phyloP scores from a whole-genome alignment of 23 red algal genomes.

The Gracilaria domingensis region DNA sequence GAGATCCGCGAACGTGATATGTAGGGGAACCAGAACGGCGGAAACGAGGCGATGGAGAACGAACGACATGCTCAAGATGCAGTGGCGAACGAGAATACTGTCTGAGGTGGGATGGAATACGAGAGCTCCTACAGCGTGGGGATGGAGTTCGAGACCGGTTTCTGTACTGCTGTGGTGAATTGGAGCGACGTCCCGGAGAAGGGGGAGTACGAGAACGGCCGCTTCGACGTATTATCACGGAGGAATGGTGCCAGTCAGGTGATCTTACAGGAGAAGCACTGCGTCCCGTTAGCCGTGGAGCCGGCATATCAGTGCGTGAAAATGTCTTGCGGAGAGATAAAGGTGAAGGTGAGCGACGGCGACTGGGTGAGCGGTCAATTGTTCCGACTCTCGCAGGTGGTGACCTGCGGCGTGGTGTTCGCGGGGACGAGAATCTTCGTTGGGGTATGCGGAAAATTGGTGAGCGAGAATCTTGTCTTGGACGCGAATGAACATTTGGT shows the following conservation, averaged over 20 bases:
- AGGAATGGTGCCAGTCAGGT: background rate
- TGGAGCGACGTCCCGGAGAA: too few relatives aligned
- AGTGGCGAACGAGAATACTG: slow-evolving; percentile 7
- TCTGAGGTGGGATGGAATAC: background rate
- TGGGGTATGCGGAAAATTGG: background rate
- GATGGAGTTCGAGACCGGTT: slow-evolving; percentile 4
- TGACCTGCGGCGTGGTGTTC: background rate
- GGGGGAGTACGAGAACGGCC: background rate
- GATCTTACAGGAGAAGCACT: background rate
- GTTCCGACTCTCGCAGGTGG: background rate
- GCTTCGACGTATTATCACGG: background rate
- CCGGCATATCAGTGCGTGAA: background rate
- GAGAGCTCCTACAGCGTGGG: background rate
- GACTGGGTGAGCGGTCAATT: background rate
- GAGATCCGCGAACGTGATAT: background rate
- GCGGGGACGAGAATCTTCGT: background rate
- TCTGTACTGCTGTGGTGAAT: background rate
- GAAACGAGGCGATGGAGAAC: background rate
- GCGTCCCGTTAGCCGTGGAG: background rate
- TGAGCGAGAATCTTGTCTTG: background rate
- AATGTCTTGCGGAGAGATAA: background rate
- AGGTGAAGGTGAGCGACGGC: background rate
- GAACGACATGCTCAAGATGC: background rate
- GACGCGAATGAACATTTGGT: background rate
- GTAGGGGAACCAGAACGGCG: slow-evolving; percentile 1